Evolutionary conservation across 768 basidiomycete species (phyloP).

Genomic region (Austroboletus eburneus): DNA sequence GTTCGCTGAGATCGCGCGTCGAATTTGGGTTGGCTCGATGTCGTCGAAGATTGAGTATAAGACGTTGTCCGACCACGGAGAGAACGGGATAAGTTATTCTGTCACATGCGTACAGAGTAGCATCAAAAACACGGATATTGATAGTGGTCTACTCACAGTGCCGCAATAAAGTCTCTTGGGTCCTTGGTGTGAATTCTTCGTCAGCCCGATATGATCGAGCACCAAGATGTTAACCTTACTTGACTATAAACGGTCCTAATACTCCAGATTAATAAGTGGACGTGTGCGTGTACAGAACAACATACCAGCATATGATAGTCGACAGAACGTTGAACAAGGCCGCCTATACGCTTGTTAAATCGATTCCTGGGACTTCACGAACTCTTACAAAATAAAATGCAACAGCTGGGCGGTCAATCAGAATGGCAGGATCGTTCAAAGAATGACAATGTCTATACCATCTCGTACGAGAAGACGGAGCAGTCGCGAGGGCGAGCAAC

Average conservation of each 20-base stretch:
- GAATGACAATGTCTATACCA: slow-evolving; percentile 9
- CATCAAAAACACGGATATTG: neutral
- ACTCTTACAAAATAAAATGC: slow-evolving; percentile 16
- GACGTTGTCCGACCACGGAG: slow-evolving; percentile 20
- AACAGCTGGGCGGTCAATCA: slow-evolving; percentile 6
- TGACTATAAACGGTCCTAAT: slow-evolving; percentile 6
- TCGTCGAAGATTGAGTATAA: slow-evolving; percentile 18
- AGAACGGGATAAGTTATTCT: slow-evolving; percentile 15
- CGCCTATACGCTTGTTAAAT: slow-evolving; percentile 1
- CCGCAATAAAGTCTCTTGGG: slow-evolving; percentile 6
- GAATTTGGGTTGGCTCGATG: slow-evolving; percentile 2
- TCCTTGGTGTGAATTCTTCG: slow-evolving; percentile 5
- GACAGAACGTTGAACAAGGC: slow-evolving; percentile 4
- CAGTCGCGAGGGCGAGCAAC: slow-evolving; percentile 1
- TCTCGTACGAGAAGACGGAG: slow-evolving; percentile 18
- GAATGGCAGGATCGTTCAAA: neutral
- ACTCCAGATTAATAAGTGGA: neutral
- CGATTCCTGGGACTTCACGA: neutral
- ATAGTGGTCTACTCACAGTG: neutral
- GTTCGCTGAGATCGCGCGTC: slow-evolving; percentile 11
- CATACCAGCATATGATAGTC: slow-evolving; percentile 15
- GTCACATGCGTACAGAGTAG: neutral
- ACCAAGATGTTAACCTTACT: slow-evolving; percentile 4
- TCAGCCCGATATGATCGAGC: too few relatives aligned
- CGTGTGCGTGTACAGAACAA: neutral